Evolutionary conservation across 1,284 basidiomycete species (phyloP).

Genomic region (Mycosarcoma mackinlayi): DNA sequence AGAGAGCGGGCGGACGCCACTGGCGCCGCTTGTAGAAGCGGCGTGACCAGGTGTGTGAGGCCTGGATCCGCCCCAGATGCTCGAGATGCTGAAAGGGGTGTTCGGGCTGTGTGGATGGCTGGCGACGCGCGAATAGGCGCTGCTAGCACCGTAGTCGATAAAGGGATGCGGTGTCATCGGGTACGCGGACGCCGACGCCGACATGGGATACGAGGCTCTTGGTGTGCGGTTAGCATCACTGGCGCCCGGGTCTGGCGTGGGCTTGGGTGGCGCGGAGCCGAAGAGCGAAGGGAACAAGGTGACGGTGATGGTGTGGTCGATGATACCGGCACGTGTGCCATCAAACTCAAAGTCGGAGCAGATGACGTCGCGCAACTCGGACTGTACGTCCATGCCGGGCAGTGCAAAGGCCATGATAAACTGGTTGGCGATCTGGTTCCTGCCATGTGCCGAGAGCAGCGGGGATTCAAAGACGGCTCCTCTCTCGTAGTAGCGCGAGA

Average conservation of each 20-base stretch:
- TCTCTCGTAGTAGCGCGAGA: constrained; percentile 62
- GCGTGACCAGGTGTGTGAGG: constrained; percentile 57
- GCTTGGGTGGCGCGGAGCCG: constrained; percentile 32
- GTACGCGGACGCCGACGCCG: constrained; percentile 28
- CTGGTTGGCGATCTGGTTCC: constrained; percentile 66
- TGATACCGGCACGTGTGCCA: constrained; percentile 67
- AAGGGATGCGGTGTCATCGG: constrained; percentile 65
- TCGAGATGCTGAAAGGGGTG: constrained; percentile 56
- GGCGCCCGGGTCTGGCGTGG: constrained; percentile 14
- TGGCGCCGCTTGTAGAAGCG: constrained; percentile 1
- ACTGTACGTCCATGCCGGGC: constrained; percentile 65
- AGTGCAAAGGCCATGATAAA: constrained; percentile 67
- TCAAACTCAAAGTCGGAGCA: constrained; percentile 68
- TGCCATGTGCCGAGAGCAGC: constrained; percentile 61
- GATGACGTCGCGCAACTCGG: constrained; percentile 67
- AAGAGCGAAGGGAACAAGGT: constrained; percentile 63
- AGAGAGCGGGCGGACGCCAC: constrained; percentile 48
- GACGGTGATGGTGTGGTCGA: constrained; percentile 67
- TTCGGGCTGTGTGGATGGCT: constrained; percentile 54
- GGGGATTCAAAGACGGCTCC: constrained; percentile 66
- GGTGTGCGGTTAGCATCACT: constrained; percentile 48
- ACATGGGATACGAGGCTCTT: constrained; percentile 28
- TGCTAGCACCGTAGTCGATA: constrained; percentile 54
- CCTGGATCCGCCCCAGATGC: constrained; percentile 53
- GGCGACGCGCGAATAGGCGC: constrained; percentile 40